These are phyloP conservation scores for Malus hybrid DNA, from an alignment of 331 rosid species.

Conservation along the genomic window DNA sequence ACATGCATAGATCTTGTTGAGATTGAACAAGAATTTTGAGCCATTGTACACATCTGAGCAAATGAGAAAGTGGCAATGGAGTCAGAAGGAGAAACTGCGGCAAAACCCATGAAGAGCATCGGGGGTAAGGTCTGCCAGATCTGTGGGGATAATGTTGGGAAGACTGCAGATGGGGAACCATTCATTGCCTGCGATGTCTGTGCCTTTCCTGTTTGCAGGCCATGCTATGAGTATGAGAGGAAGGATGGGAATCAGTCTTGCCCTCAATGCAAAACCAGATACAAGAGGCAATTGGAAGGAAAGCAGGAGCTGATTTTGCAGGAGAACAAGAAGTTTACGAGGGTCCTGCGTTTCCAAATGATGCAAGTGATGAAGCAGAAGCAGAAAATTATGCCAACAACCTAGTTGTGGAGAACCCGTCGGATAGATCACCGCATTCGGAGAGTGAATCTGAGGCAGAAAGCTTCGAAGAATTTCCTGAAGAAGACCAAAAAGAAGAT, in stretches of 20 bases:
- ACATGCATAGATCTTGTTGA: constrained; percentile 43
- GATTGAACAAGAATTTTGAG: constrained; percentile 20
- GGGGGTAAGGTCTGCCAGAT: constrained; percentile 81
- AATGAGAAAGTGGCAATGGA: constrained; percentile 46
- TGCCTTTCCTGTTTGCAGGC: constrained; percentile 92
- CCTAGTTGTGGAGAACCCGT: constrained; percentile 18
- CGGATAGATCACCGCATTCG: constrained; percentile 20
- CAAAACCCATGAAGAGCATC: constrained; percentile 44
- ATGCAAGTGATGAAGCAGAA: constrained; percentile 4
- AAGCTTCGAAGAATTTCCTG: constrained; percentile 5
- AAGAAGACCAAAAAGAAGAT: constrained; percentile 17
- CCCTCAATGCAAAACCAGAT: constrained; percentile 94
- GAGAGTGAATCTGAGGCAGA: constrained; percentile 29
- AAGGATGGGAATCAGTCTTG: constrained; percentile 97
- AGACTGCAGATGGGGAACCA: constrained; percentile 50
- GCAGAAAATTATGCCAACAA: constrained; percentile 12
- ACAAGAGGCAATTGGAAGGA: constrained; percentile 45
- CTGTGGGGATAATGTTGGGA: constrained; percentile 86
- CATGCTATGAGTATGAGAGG: constrained; percentile 95
- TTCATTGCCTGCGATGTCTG: constrained; percentile 79
- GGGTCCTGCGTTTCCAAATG: constrained; percentile 12
- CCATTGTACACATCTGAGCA: constrained; percentile 29
- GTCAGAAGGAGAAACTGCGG: constrained; percentile 69
- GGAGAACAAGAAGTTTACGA: background rate
- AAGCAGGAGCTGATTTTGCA: background rate